Percentiles rank a stretch among this genome's conserved stretches.
phyloP scores from a whole-genome alignment of 2,329 filamentous ascomycete species.

The Fusarium poae region DNA sequence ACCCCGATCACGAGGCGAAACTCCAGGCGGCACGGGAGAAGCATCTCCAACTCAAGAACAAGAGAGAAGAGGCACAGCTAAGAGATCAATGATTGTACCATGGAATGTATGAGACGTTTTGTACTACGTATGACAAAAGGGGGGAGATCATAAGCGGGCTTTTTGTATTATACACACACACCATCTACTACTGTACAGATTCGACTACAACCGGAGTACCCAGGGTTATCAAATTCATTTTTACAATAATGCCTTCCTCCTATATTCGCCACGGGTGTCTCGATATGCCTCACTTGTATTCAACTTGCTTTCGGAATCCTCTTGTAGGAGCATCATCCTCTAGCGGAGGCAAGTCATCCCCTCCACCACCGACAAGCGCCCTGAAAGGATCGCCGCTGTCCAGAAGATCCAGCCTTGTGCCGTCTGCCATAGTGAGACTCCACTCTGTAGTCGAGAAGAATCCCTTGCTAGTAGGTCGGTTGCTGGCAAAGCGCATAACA shows the following conservation, averaged over 20 bases:
- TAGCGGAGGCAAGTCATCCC: slow-evolving; percentile 53
- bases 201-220: slow-evolving; percentile 48
- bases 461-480: slow-evolving; percentile 70
- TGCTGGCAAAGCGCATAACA: slow-evolving; percentile 84
- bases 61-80: slow-evolving; percentile 53
- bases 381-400: slow-evolving; percentile 78
- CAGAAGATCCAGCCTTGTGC: slow-evolving; percentile 76
- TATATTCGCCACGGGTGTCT: slow-evolving; percentile 3
- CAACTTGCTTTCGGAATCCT: slow-evolving; percentile 65
- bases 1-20: slow-evolving; percentile 60
- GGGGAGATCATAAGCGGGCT: slow-evolving; percentile 50
- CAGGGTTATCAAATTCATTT: slow-evolving; percentile 41
- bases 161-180: slow-evolving; percentile 58
- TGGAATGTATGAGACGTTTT: slow-evolving; percentile 48
- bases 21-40: slow-evolving; percentile 63
- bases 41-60: slow-evolving; percentile 68
- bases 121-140: slow-evolving; percentile 43
- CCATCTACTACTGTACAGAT: slow-evolving; percentile 51
- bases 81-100: slow-evolving; percentile 35
- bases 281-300: slow-evolving; percentile 46
- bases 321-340: slow-evolving; percentile 57
- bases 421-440: slow-evolving; percentile 79
- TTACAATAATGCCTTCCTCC: slow-evolving; percentile 14
- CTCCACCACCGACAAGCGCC: slow-evolving; percentile 62
- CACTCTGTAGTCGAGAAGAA: slow-evolving; percentile 91